Base-by-base conservation (phyloP, 2,329 filamentous ascomycete genomes). In the Hypoxylon sp. region DNA sequence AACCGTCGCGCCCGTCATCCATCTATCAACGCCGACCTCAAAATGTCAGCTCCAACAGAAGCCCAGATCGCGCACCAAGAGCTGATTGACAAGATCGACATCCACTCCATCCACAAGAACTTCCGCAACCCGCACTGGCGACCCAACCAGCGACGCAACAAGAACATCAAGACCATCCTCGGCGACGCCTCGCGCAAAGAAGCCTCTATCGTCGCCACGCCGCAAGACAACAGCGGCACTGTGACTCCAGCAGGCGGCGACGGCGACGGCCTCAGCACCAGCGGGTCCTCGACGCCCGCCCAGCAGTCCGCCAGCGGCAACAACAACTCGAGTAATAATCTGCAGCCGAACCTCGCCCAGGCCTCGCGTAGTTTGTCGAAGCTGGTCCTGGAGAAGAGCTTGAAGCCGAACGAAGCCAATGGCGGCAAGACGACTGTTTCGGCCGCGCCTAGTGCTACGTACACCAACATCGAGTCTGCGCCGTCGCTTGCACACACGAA, bases 141-240 rank as follows among this genome's bases (percentile, higher is more conserved):
- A 78, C 94, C 96, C 14, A 94, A 95, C 73, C 92, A 94, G 81
- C 94, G 96, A 57, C 93, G 96, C 81, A 99, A 99, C 88, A 99
- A 99, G 85, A 98, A 97, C 81, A 91, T 98, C 81, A 98, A 98
- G 82, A 93, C 97, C 75, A 96, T 99, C 70, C 87, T 99, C 68
- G 92, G 94, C 66, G 96, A 99, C 76, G 93, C 92, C 11, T 89
- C 92, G 22, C 91, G 94, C 74, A 93, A 92, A 78, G 95, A 98
- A 84, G 93, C 94, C n/a, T 97, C 94, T 3, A 87, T 93, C 37
- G 86, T 94, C 77, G 93, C 92, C 14, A 97, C 88, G 1, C 87
- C 93, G 0, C 91, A 93, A 78, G 91, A 92, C 77, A 92, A 82
- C 73, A 94, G 92, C 77, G 94, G 94, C 72, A 86, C 89, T 59